These are phyloP conservation scores for Cercophora newfieldiana DNA, from an alignment of 495 filamentous ascomycete genomes.

Conservation along the genomic window DNA sequence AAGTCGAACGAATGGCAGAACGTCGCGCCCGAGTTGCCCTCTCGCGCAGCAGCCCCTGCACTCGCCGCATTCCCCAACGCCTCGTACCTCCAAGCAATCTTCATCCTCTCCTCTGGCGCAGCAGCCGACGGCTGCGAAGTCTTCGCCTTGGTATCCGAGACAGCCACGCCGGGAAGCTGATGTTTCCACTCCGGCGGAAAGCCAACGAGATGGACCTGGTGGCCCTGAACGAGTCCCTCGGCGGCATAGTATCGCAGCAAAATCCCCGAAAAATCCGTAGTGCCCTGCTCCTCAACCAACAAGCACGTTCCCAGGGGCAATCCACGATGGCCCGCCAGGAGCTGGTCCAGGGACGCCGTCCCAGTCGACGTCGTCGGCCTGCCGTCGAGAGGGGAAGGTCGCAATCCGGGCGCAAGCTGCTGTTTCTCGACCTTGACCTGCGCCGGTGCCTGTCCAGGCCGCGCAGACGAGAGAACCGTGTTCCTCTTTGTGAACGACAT, in stretches of 20 bases:
- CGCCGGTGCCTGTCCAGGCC: constrained; percentile 17
- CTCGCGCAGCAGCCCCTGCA: constrained; percentile 59
- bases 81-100: constrained; percentile 98
- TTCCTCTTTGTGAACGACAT: constrained; percentile 95
- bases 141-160: constrained; percentile 44
- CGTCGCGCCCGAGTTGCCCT: constrained; percentile 26
- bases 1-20: constrained; percentile 94
- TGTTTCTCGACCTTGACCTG: constrained; percentile 39
- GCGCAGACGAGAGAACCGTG: constrained; percentile 58
- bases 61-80: constrained; percentile 60
- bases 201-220: constrained; percentile 82
- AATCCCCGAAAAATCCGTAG: constrained; percentile 87
- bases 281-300: constrained; percentile 87
- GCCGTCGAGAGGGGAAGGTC: constrained; percentile 88
- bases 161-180: constrained; percentile 74
- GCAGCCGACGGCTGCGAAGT: constrained; percentile 35
- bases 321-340: constrained; percentile 87
- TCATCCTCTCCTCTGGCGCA: constrained; percentile 74
- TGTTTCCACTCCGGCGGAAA: constrained; percentile 75
- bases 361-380: constrained; percentile 90
- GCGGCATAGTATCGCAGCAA: constrained; percentile 88
- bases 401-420: constrained; percentile 62
- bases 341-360: constrained; percentile 75
- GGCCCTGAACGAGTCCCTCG: constrained; percentile 89
- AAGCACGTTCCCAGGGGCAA: constrained; percentile 78